Evolutionary conservation across 2,329 filamentous ascomycete genomes (phyloP), one percentile per base, ranked within the genome.

Genomic region (Hymenoscyphus fraxineus): DNA sequence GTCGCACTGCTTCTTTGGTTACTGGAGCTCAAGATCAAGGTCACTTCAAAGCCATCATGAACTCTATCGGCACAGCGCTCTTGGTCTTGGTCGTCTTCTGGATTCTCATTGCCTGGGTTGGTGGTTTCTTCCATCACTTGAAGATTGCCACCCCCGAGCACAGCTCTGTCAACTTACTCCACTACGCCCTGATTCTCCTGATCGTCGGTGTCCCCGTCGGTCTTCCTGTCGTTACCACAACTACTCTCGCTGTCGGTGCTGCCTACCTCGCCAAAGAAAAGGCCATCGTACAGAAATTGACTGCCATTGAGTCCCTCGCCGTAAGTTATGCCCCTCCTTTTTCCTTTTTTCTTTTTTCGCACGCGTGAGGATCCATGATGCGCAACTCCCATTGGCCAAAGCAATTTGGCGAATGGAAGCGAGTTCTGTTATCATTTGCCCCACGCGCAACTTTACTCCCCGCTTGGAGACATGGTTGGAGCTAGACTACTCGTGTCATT

Each of bases 41-140:
- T 80, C 88, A 91, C 79, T 91, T 91, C 85, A 91, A 92, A 82
- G 88, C 88, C 70, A 89, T 92, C 82, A 92, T 92, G 89, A 88
- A 92, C 84, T 88, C 85, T 75, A 92, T 92, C 74, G 89, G 89
- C 78, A 91, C 88, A 61, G 80, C 86, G 66, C 82, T 92, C 64
- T 82, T 92, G 71, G 88, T 92, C 72, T 81, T 92, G 67, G 89
- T 92, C 80, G 88, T 92, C 78, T 88, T 90, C 80, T 92, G 85
- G 83, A 90, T 92, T 77, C 82, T 92, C 73, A 80, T 85, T 64
- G 83, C 88, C 71, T 92, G 89, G 89, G 89, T 92, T 70, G 89
- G 89, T 78, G 89, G 88, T 77, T 92, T 92, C 84, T 91, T 87
- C 85, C 88, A 86, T 76, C 80, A 89, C 78, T 76, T 91, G 69